A percentile compares a stretch with the other conserved stretches of the same genome.
phyloP scores from a whole-genome alignment of 805 yeast genomes.

The Ogataea corticis region DNA sequence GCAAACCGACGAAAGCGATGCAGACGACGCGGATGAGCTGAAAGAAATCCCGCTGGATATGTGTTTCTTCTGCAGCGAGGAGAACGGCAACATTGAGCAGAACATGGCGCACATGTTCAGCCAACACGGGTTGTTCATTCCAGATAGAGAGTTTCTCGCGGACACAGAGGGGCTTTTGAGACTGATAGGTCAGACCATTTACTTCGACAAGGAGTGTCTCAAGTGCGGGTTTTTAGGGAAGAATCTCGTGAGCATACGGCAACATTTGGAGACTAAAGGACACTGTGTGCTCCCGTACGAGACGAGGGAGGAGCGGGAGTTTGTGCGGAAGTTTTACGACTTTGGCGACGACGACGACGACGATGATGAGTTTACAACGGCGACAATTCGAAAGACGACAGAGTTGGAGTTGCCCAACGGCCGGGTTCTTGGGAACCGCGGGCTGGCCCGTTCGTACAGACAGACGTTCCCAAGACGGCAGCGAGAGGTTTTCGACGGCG shows the following conservation, averaged over 20 bases:
- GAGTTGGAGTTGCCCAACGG: conserved; percentile 82
- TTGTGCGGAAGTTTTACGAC: conserved; percentile 75
- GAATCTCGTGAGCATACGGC: conserved; percentile 79
- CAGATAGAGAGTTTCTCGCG: conserved; percentile 69
- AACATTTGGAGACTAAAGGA: conserved; percentile 79
- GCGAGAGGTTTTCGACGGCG: conserved; percentile 54
- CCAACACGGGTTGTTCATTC: conserved; percentile 82
- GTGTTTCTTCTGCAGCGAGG: conserved; percentile 52
- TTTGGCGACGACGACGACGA: conserved; percentile 44
- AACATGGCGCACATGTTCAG: conserved; percentile 71
- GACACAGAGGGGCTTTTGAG: conserved; percentile 70
- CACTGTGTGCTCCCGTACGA: conserved; percentile 92
- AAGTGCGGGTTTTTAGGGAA: conserved; percentile 81
- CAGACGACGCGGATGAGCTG: neutral
- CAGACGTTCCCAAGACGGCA: conserved; percentile 52
- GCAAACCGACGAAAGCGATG: neutral
- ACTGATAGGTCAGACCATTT: conserved; percentile 74
- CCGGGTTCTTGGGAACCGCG: conserved; percentile 73
- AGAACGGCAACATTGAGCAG: conserved; percentile 41
- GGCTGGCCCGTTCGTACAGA: conserved; percentile 64
- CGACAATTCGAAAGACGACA: conserved; percentile 24
- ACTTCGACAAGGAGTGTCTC: conserved; percentile 77
- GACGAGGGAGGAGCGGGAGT: conserved; percentile 65
- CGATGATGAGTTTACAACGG: conserved; percentile 26
- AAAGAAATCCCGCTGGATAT: conserved; percentile 38